A percentile compares a stretch with the other conserved stretches of the same genome.
Conservation (phyloP, 352 stramenopile species). For the Pythium aquatile region DNA sequence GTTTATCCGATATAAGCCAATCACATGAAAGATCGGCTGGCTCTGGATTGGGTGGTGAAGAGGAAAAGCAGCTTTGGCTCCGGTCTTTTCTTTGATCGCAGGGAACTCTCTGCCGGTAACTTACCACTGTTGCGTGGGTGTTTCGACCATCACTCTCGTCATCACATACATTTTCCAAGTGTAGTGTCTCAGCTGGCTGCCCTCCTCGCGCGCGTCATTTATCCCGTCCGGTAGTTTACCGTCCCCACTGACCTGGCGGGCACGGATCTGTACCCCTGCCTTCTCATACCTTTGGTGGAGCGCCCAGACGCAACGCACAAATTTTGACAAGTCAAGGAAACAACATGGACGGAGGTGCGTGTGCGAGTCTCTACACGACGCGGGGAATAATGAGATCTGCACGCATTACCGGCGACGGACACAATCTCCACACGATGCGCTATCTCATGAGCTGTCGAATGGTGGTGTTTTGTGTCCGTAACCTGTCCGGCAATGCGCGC, state of each 20-base stretch:
- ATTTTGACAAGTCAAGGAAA: slow-evolving; percentile 23
- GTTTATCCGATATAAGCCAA: slow-evolving; percentile 14
- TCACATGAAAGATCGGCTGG: slow-evolving; percentile 8
- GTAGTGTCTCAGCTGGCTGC: slow-evolving; percentile 9
- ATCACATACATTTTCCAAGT: neutral
- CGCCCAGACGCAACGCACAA: slow-evolving; percentile 18
- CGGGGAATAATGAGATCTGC: neutral
- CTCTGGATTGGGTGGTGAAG: slow-evolving; percentile 34
- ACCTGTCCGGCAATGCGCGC: neutral
- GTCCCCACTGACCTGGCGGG: slow-evolving; percentile 1
- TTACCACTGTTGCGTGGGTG: slow-evolving; percentile 16
- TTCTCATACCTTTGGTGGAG: slow-evolving; percentile 20
- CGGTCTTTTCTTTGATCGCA: slow-evolving; percentile 12
- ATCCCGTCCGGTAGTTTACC: slow-evolving; percentile 10
- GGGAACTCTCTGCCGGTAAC: slow-evolving; percentile 19
- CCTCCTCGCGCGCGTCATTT: neutral
- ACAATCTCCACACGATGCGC: slow-evolving; percentile 1
- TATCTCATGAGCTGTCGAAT: slow-evolving; percentile 1
- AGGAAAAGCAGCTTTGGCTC: slow-evolving; percentile 10
- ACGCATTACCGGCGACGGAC: neutral
- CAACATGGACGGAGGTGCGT: slow-evolving; percentile 38
- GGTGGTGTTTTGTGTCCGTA: neutral
- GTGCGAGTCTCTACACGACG: neutral
- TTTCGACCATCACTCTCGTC: slow-evolving; percentile 19
- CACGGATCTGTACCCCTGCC: neutral